Conservation (phyloP, 2,329 filamentous ascomycete genomes). For the Podosphaera leucotricha region DNA sequence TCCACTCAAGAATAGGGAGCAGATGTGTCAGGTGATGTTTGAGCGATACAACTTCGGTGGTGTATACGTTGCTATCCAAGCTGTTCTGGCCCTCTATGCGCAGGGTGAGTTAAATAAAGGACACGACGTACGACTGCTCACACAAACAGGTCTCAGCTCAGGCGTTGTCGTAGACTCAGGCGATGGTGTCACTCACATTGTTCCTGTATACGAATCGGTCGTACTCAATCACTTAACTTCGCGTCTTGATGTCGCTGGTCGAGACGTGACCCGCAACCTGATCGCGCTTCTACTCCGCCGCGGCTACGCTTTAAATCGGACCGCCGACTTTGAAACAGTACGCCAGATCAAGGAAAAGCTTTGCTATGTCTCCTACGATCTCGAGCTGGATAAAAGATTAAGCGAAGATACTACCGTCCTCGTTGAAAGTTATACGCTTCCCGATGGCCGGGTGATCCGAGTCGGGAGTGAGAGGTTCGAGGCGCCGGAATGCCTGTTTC, state of each 20-base stretch:
- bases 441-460: slow-evolving; percentile 84
- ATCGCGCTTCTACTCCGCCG: slow-evolving; percentile 84
- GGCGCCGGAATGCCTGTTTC: slow-evolving; percentile 93
- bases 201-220: slow-evolving; percentile 93
- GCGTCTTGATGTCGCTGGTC: slow-evolving; percentile 80
- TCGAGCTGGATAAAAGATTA: slow-evolving; percentile 84
- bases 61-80: slow-evolving; percentile 95
- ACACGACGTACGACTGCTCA: slow-evolving; percentile 2
- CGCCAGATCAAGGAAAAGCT: slow-evolving; percentile 99
- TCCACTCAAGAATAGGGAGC: slow-evolving; percentile 83
- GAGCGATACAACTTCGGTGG: slow-evolving; percentile 90
- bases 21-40: slow-evolving; percentile 99
- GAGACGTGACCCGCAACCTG: slow-evolving; percentile 94
- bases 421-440: slow-evolving; percentile 92
- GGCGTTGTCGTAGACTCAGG: slow-evolving; percentile 98
- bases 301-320: slow-evolving; percentile 92
- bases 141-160: slow-evolving; percentile 46
- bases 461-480: slow-evolving; percentile 96
- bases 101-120: slow-evolving; percentile 38
- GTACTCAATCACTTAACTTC: slow-evolving; percentile 93
- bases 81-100: slow-evolving; percentile 83
- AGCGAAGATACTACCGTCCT: slow-evolving; percentile 94
- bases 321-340: slow-evolving; percentile 95
- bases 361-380: slow-evolving; percentile 96
- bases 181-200: slow-evolving; percentile 95